Evolutionary conservation across 1,284 basidiomycete genomes (phyloP), one percentile per base, ranked within the genome.

Genomic region (Rhodotorula sp.): DNA sequence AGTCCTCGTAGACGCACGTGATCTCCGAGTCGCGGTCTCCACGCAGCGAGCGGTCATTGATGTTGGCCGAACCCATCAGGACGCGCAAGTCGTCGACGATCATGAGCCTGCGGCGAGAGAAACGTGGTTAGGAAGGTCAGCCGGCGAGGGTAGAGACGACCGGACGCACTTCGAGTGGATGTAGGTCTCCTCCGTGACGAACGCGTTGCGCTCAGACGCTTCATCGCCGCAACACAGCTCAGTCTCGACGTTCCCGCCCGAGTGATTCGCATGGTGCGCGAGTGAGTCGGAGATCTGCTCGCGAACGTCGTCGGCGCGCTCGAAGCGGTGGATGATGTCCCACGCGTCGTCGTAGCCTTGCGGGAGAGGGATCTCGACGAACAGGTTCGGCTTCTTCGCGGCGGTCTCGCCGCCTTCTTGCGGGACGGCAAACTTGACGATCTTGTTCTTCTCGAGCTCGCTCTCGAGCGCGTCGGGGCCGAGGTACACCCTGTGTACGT

Each of bases 41-140:
- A 20, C 58, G 88, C 80, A 91, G 89, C 72, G 87, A 89, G 44
- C 91, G 88, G 76, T 93, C 91, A 77, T 96, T 96, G 75, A 95
- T 81, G 79, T 96, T 94, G 10, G 91, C 91, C 34, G 89, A 91
- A 49, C 91, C 91, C 84, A 92, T 89, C 8, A 96, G 91, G 49
- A 94, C 91, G 48, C 88, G 84, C 27, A 87, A 84, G 79, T 96
- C 94, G 77, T 97, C 94, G 30, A 95, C 91, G 49, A 65, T 59
- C 29, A 65, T 13, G 39, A 65, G 22, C 54, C 69, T 46, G 72
- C 20, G 30, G n/a, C n/a, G 46, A 24, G 34, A 1, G 32, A 32
- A 44, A 44, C 39, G 39, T 44, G 39, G 39, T 44, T 44, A 15
- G 34, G 54, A 39, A 44, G 39, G 54, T n/a, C 32, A 39, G 54